Base-by-base conservation (phyloP, 179 eudicot species). In the Monotropa hypopitys region DNA sequence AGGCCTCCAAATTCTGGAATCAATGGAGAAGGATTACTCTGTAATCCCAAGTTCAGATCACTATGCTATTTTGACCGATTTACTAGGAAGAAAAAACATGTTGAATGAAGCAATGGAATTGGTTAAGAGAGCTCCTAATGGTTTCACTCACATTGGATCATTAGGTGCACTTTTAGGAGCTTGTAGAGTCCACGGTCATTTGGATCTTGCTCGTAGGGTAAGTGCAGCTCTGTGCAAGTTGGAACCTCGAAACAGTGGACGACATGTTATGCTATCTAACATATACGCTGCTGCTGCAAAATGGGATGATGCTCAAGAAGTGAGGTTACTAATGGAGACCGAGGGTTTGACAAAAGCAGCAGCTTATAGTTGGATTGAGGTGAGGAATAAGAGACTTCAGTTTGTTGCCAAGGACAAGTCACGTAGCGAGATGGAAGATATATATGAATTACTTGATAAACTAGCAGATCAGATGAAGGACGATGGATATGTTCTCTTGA, bases 221-320 rank as follows among this genome's bases (percentile, higher is more conserved):
- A 86, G 90, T 33, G 85, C 81, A 45, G 82, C 81, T 59, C 80
- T 92, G 70, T 84, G 87, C 76, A 74, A 65, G 72, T 67, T 92
- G 77, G 94, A 92, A 78, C 94, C 96, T 42, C 53, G 72, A 42
- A 89, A 92, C 85, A 47, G 88, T 38, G 96, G 79, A 47, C 85
- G 97, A 77, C 88, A 87, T 78, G 88, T 91, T 30, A 88, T 92
- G 94, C 77, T 92, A 38, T 88, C 93, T 21, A 92, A 89, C 45
- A 77, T 89, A 71, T 91, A 87, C 72, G 84, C 90, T 15, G 84
- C 89, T 43, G 90, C 86, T 26, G 88, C 87, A 10, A 85, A 81
- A 72, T 91, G 93, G 95, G 89, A 78, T 72, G 93, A 89, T 80
- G 88, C 87, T 3, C 66, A 70, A n/a, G 46, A 70, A 54, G 82